Percentiles rank a stretch among this genome's conserved stretches.
Evolutionary conservation across 306 rosid genomes (phyloP).

Genomic region (Lagenaria siceraria): DNA sequence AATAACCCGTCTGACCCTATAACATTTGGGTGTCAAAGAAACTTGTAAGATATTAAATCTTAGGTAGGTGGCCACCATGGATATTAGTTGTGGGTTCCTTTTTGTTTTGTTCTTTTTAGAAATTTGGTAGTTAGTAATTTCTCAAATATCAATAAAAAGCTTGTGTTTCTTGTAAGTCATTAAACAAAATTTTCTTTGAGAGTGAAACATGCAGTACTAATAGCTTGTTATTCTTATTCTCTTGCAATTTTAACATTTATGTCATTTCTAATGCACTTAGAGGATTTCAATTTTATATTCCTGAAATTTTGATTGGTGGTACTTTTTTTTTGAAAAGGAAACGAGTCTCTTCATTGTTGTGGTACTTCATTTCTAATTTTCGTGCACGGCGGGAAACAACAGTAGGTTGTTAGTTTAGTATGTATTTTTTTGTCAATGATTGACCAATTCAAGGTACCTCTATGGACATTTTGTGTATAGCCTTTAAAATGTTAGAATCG

Average conservation of each 20-base stretch:
- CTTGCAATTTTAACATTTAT: neutral
- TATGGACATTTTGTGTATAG: neutral
- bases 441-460: neutral
- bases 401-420: neutral
- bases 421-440: neutral
- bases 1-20: too few species aligned
- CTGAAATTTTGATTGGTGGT: neutral
- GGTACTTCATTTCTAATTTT: neutral
- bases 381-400: neutral
- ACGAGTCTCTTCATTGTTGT: too few species aligned
- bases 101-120: neutral
- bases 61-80: neutral
- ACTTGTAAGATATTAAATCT: too few species aligned
- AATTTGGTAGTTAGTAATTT: neutral
- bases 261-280: neutral
- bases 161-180: neutral
- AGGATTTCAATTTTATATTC: neutral
- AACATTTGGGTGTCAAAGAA: too few species aligned
- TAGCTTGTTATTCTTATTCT: neutral
- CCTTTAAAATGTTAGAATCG: neutral
- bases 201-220: neutral
- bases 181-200: neutral
- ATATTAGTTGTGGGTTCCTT: neutral
- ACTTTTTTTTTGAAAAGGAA: too few species aligned
- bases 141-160: neutral